Conservation (phyloP, 768 basidiomycete genomes). For the Boletus sensibilis region DNA sequence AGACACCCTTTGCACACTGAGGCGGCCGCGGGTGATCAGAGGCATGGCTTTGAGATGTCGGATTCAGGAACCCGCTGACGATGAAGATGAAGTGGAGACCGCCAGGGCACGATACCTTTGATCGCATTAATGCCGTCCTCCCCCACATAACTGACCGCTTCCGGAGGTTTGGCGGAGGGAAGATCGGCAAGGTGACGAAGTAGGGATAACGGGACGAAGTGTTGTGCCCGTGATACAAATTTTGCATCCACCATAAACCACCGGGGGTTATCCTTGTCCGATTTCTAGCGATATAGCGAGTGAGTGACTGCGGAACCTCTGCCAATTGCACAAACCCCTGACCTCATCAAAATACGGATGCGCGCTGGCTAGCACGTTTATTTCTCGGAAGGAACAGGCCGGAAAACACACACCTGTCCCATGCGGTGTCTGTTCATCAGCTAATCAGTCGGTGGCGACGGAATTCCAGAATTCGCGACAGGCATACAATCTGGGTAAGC, state of each 20-base stretch:
- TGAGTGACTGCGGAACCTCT: neutral
- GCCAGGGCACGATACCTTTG: conserved; percentile 46
- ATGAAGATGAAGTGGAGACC: neutral
- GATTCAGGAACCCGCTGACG: conserved; percentile 2
- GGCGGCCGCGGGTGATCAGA: conserved; percentile 72
- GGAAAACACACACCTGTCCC: conserved; percentile 65
- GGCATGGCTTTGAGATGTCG: conserved; percentile 58
- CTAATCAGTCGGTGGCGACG: conserved; percentile 4
- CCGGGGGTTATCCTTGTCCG: conserved; percentile 68
- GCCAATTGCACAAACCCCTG: conserved; percentile 20
- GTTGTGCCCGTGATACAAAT: conserved; percentile 58
- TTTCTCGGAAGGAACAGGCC: conserved; percentile 1
- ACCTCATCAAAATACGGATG: conserved; percentile 86
- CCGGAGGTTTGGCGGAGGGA: conserved; percentile 40
- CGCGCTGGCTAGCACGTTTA: conserved; percentile 32
- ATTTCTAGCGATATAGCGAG: conserved; percentile 53
- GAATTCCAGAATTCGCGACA: conserved; percentile 2
- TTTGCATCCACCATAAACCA: conserved; percentile 93
- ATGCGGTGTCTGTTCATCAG: conserved; percentile 69
- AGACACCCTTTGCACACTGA: conserved; percentile 84
- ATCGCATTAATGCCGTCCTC: conserved; percentile 59
- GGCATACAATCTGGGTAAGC: conserved; percentile 87
- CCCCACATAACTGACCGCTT: conserved; percentile 65
- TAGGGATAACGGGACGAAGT: conserved; percentile 79
- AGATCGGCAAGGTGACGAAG: conserved; percentile 60